These are phyloP conservation scores for Beta macrorhiza DNA, from an alignment of 179 eudicot species.

Conservation along the genomic window DNA sequence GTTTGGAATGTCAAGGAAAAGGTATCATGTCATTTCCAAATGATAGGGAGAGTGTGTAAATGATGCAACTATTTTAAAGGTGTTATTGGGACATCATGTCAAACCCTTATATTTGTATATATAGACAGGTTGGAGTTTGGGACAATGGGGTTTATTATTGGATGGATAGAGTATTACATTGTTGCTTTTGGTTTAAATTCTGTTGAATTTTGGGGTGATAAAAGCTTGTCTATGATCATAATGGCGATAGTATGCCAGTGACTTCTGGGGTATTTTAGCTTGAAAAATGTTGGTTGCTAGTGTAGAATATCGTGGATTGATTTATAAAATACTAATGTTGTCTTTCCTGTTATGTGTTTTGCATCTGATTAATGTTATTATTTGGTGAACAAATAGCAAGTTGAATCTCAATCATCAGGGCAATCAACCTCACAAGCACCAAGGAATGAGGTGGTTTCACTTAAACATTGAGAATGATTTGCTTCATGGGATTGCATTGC, in stretches of 20 bases:
- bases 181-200: neutral
- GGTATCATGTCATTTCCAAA: neutral
- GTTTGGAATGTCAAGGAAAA: neutral
- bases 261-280: neutral
- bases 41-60: neutral
- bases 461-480: neutral
- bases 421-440: conserved; percentile 23
- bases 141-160: neutral
- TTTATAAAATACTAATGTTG: neutral
- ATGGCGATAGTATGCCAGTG: neutral
- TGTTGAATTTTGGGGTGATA: neutral
- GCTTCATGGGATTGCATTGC: neutral
- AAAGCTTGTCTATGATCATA: neutral
- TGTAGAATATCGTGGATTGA: neutral
- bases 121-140: neutral
- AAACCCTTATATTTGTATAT: neutral
- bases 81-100: neutral
- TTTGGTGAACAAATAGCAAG: conserved; percentile 29
- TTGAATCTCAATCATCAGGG: conserved; percentile 28
- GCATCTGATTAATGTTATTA: conserved; percentile 17
- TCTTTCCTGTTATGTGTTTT: neutral
- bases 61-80: neutral
- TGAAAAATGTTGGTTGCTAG: neutral
- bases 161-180: neutral
- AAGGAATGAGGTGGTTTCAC: conserved; percentile 25